Evolutionary conservation across 352 stramenopile species (phyloP).

Genomic region (Globisporangium cederbergense): DNA sequence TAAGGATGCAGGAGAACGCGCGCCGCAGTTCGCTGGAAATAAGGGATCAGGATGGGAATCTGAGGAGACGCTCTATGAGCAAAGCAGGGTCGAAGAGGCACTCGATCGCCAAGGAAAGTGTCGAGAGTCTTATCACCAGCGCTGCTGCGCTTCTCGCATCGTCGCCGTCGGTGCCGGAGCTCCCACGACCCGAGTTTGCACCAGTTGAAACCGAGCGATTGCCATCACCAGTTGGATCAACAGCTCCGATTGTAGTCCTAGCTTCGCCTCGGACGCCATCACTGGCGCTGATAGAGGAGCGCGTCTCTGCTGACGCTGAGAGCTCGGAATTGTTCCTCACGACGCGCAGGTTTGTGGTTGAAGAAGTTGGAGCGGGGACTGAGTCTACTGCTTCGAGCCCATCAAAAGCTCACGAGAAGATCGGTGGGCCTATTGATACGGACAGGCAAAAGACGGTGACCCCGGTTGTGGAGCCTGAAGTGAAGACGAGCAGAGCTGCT

Average conservation of each 20-base stretch:
- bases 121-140: background rate
- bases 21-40: slow-evolving; percentile 20
- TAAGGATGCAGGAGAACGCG: slow-evolving; percentile 17
- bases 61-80: slow-evolving; percentile 8
- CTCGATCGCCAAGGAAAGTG: background rate
- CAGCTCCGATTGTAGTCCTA: background rate
- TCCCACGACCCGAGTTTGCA: background rate
- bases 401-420: background rate
- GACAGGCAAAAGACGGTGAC: background rate
- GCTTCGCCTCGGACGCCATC: background rate
- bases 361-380: background rate
- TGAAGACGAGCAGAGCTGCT: background rate
- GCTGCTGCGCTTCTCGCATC: background rate
- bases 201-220: background rate
- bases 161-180: slow-evolving; percentile 9
- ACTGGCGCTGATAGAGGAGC: background rate
- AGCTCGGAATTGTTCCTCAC: slow-evolving; percentile 6
- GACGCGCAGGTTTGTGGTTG: slow-evolving; percentile 4
- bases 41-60: slow-evolving; percentile 17
- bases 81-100: background rate
- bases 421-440: background rate
- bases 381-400: background rate
- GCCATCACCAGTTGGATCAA: background rate
- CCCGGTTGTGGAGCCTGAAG: background rate
- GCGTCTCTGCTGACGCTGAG: background rate